These are phyloP conservation scores for Pichia phayaonensis DNA, from an alignment of 805 yeast genomes.

Conservation along the genomic window DNA sequence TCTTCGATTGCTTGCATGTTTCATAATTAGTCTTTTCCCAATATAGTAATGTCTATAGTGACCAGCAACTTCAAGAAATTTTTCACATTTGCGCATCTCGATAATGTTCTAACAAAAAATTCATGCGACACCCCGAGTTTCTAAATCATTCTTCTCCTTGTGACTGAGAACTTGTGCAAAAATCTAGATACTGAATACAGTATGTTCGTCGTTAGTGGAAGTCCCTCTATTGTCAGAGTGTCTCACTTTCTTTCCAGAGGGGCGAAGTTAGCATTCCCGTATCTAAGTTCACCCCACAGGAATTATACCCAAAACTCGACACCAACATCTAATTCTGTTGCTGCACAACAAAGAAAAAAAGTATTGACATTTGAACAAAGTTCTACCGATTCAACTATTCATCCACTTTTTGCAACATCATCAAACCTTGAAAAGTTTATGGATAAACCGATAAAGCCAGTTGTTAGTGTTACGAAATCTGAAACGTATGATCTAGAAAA, in stretches of 20 bases:
- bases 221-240: not conserved
- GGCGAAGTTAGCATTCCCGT: not conserved
- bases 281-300: not conserved
- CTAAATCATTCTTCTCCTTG: too few species aligned
- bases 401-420: slow-evolving; percentile 13
- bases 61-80: too few species aligned
- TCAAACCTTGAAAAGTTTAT: slow-evolving; percentile 4
- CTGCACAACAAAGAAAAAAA: slow-evolving; percentile 9
- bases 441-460: slow-evolving; percentile 28
- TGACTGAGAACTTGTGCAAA: not conserved
- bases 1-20: too few species aligned
- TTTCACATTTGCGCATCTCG: too few species aligned
- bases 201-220: not conserved
- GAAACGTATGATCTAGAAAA: slow-evolving; percentile 57
- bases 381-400: slow-evolving; percentile 9
- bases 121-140: not conserved
- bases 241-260: not conserved
- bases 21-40: too few species aligned
- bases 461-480: slow-evolving; percentile 65
- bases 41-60: too few species aligned
- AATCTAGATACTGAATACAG: not conserved
- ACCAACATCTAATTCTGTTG: not conserved
- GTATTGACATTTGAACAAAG: slow-evolving; percentile 11
- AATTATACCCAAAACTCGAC: not conserved
- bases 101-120: too few species aligned